Evolutionary conservation across 2,329 filamentous ascomycete species (phyloP), one percentile per base, ranked within the genome.

Genomic region (Trichoderma sp.): DNA sequence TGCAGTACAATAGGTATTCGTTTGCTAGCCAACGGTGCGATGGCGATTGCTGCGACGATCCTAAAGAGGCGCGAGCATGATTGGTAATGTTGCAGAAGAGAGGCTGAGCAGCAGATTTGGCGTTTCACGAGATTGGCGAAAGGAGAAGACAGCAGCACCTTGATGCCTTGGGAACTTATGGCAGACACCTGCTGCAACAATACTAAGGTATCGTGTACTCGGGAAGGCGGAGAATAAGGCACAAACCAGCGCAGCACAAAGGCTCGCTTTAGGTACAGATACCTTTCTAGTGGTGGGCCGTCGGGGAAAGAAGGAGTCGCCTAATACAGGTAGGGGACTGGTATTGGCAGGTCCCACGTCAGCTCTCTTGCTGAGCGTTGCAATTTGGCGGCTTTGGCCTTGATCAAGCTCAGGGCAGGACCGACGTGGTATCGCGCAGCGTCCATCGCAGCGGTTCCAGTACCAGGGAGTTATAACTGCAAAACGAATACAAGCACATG

Each of bases 91-190:
- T n/a, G 52, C 47, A 21, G 27, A 27, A 61, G 35, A 37, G 64
- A 67, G 56, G 64, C 56, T 58, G 52, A 67, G 35, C 37, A 37
- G 37, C 37, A 61, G 14, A 52, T 40, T 58, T 31, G 60, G 31
- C 43, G 61, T 64, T 64, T 64, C 61, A 64, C 24, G 49, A 64
- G 49, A 33, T 56, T 56, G 53, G 53, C 53, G 53, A 56, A 19
- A 35, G 33, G 47, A 27, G 47, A 56, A 29, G 19, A 29, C 40
- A 55, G 29, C 59, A 62, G 57, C 19, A 62, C 33, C 11, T 35
- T 35, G 60, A 49, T 49, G 21, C n/a, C 52, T 55, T 16, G 52
- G 52, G 24, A 55, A 24, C 52, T 55, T 29, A n/a, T 43, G 40
- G 8, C 7, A 43, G 40, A 10, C 40, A 43, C 40, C 37, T 43